These are phyloP conservation scores for Eutrema salsugineum DNA, from an alignment of 441 rosid species.

Conservation along the genomic window DNA sequence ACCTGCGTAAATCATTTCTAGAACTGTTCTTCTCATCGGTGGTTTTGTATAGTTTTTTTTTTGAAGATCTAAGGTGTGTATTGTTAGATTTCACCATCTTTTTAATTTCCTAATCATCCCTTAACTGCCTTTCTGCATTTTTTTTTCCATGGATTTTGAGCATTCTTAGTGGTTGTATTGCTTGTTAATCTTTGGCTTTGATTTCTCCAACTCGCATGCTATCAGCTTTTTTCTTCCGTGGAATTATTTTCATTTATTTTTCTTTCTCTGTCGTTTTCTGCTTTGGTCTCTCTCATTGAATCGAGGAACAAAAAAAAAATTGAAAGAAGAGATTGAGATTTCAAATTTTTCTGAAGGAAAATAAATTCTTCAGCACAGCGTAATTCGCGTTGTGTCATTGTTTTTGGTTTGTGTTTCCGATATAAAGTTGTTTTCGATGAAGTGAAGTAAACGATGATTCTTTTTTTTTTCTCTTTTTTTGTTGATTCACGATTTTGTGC, in stretches of 20 bases:
- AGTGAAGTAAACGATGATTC: background rate
- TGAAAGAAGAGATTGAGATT: background rate
- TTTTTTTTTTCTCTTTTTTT: background rate
- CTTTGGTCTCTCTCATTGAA: constrained; percentile 24
- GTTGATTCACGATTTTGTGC: constrained; percentile 26
- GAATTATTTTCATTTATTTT: background rate
- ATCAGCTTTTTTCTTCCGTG: background rate
- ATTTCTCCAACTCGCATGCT: constrained; percentile 12
- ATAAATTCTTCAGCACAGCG: background rate
- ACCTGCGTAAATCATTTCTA: background rate
- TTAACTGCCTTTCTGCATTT: background rate
- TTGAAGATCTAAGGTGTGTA: constrained; percentile 29
- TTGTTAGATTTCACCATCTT: background rate
- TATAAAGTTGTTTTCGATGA: background rate
- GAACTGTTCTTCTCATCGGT: background rate
- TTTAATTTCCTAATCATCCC: background rate
- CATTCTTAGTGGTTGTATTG: background rate
- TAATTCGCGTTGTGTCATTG: constrained; percentile 3
- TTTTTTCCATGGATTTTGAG: background rate
- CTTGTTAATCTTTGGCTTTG: background rate
- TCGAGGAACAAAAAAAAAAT: background rate
- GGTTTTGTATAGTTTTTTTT: background rate
- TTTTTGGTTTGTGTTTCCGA: constrained; percentile 12
- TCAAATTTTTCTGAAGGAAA: background rate
- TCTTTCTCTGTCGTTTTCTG: constrained; percentile 17